Conservation (phyloP, 202 grass and related monocot species). For the Schoenoplectus triqueter region DNA sequence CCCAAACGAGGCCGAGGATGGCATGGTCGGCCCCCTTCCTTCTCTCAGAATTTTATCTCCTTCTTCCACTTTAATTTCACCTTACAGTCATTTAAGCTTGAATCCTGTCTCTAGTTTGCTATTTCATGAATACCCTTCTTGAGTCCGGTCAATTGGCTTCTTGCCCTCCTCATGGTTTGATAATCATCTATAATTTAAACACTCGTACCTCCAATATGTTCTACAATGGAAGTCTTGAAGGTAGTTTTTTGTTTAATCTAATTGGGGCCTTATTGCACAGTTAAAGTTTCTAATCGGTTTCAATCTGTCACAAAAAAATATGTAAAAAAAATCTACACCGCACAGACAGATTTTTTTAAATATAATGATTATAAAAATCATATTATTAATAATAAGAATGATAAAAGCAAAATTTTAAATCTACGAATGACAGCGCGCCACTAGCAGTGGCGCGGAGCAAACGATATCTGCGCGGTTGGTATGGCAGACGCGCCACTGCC, state of each 20-base stretch:
- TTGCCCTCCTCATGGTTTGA: neutral
- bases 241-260: neutral
- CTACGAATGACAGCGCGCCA: too few relatives aligned
- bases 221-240: neutral
- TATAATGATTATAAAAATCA: too few relatives aligned
- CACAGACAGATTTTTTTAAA: too few relatives aligned
- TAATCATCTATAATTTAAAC: neutral
- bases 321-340: too few relatives aligned
- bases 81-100: neutral
- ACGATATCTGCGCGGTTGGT: too few relatives aligned
- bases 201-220: neutral
- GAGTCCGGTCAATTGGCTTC: neutral
- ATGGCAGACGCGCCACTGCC: too few relatives aligned
- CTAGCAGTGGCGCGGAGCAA: too few relatives aligned
- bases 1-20: slow-evolving; percentile 72
- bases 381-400: too few relatives aligned
- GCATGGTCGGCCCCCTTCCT: slow-evolving; percentile 99
- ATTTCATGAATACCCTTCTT: neutral
- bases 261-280: neutral
- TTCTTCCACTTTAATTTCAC: neutral
- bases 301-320: neutral
- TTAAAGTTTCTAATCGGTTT: neutral
- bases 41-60: neutral
- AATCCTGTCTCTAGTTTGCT: slow-evolving; percentile 6
- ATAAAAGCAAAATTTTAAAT: too few relatives aligned